Conservation (phyloP, 1,139 yeast genomes). For the Kurtzmaniella quercitrusa region DNA sequence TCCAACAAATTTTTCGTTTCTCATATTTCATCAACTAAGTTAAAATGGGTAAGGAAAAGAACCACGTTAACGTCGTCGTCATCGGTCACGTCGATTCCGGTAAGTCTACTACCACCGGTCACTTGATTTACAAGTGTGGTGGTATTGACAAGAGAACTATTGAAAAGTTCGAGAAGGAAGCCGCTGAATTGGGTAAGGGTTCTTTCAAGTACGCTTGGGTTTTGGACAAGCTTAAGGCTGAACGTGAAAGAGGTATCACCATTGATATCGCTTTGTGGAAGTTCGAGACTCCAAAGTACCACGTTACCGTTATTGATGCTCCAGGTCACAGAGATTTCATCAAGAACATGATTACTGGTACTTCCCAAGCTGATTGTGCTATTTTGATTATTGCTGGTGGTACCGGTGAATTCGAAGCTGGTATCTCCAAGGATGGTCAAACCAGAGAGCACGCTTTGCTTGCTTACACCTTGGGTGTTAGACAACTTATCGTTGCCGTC, state of each 20-base stretch:
- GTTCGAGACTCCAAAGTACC: constrained; percentile 93
- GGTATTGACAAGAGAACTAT: constrained; percentile 97
- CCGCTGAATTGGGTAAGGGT: constrained; percentile 97
- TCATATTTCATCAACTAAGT: constrained; percentile 1
- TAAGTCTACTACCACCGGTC: constrained; percentile 97
- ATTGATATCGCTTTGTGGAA: constrained; percentile 93
- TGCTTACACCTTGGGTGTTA: constrained; percentile 89
- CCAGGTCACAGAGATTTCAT: constrained; percentile 98
- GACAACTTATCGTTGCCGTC: constrained; percentile 83
- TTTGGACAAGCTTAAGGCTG: constrained; percentile 92
- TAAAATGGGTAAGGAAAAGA: constrained; percentile 80
- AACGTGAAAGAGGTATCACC: constrained; percentile 97
- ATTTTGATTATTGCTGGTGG: constrained; percentile 88
- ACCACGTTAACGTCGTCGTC: constrained; percentile 98
- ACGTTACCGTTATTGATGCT: constrained; percentile 90
- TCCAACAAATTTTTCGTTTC: constrained; percentile 3
- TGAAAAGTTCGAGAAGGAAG: constrained; percentile 98
- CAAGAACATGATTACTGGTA: constrained; percentile 94
- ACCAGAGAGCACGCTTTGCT: constrained; percentile 91
- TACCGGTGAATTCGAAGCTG: constrained; percentile 93
- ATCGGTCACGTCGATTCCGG: constrained; percentile 99
- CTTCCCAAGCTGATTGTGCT: constrained; percentile 92
- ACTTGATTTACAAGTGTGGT: constrained; percentile 93
- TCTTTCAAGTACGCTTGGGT: constrained; percentile 99
- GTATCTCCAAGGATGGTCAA: constrained; percentile 91